A percentile compares a stretch with the other conserved stretches of the same genome.
phyloP scores from a whole-genome alignment of 192 early-diverging fungal species.

The Dissophora globulifera region DNA sequence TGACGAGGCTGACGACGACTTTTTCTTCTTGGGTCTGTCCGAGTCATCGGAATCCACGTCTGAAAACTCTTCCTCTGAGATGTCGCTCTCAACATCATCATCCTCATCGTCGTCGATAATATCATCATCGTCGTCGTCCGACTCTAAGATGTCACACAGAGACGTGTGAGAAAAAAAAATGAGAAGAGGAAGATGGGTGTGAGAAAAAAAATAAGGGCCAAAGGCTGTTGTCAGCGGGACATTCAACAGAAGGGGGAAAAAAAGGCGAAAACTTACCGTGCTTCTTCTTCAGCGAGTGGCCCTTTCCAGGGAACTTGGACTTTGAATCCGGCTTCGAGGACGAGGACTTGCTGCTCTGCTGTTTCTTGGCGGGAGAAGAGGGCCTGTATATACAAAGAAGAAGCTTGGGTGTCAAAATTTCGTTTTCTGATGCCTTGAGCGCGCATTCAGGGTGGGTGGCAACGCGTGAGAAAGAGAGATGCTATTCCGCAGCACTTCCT shows the following conservation, averaged over 20 bases:
- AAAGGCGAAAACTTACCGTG: slow-evolving; percentile 13
- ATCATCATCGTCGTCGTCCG: slow-evolving; percentile 40
- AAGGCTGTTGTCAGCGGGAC: neutral
- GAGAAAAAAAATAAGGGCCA: neutral
- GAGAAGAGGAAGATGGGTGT: slow-evolving; percentile 1
- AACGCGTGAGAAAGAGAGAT: too few relatives aligned
- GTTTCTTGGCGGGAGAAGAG: slow-evolving; percentile 31
- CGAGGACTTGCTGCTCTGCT: slow-evolving; percentile 16
- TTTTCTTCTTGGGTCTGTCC: slow-evolving; percentile 16
- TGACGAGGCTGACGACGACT: neutral
- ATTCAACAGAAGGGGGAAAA: neutral
- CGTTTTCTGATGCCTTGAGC: too few relatives aligned
- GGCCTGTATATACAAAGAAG: neutral
- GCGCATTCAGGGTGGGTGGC: too few relatives aligned
- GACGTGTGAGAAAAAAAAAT: neutral
- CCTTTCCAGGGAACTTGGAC: slow-evolving; percentile 53
- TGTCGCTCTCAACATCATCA: slow-evolving; percentile 24
- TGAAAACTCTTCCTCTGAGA: slow-evolving; percentile 41
- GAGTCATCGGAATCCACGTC: slow-evolving; percentile 50
- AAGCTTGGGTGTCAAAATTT: too few relatives aligned
- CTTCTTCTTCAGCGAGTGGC: slow-evolving; percentile 23
- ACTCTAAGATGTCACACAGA: neutral
- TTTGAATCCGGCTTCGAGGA: slow-evolving; percentile 30
- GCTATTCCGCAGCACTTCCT: too few relatives aligned
- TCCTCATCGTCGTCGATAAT: slow-evolving; percentile 25